Conservation (phyloP, 202 grass and related monocot species). For the Bolboschoenoplectus hybrid region DNA sequence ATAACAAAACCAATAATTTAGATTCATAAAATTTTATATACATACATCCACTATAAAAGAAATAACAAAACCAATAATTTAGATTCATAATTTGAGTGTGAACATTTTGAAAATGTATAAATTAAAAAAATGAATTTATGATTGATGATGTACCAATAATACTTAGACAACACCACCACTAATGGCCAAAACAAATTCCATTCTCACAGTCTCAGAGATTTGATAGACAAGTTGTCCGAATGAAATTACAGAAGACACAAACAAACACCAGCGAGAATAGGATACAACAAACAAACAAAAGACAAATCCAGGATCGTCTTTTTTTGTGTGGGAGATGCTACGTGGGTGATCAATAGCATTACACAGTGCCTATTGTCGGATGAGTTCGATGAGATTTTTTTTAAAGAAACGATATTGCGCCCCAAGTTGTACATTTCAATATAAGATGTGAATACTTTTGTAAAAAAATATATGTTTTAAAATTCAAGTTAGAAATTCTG, state of each 20-base stretch:
- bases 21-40: too few species aligned
- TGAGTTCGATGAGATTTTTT: neutral
- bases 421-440: too few species aligned
- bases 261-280: neutral
- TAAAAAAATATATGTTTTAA: too few species aligned
- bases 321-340: neutral
- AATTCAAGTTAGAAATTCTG: too few species aligned
- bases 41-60: too few species aligned
- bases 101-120: too few species aligned
- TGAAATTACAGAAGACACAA: neutral
- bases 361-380: neutral
- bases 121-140: neutral
- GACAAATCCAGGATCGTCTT: neutral
- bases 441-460: too few species aligned
- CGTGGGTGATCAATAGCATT: neutral
- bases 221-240: neutral
- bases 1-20: too few species aligned
- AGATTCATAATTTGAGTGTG: too few species aligned
- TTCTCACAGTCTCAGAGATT: neutral
- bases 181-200: neutral
- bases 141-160: neutral
- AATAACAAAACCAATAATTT: too few species aligned
- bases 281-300: neutral
- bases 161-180: neutral
- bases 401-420: too few species aligned